Evolutionary conservation across 2,329 filamentous ascomycete species (phyloP).

Genomic region (Colletotrichum gigasporum): DNA sequence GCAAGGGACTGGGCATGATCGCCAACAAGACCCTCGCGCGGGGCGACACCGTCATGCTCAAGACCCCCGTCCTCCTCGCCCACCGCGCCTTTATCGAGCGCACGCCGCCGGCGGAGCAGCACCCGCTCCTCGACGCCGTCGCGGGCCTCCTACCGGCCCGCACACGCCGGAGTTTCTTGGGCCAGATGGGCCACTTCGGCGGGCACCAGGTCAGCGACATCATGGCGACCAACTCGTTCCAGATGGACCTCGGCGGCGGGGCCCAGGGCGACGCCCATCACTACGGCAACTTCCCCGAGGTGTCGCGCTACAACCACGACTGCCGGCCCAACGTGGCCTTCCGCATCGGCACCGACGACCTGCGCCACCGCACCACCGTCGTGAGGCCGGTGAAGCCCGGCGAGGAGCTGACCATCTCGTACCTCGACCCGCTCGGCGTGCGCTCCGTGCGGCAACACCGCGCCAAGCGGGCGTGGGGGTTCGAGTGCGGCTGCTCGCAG

Average conservation of each 20-base stretch:
- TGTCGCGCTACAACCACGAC: slow-evolving; percentile 54
- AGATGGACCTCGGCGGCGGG: slow-evolving; percentile 31
- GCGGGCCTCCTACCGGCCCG: slow-evolving; percentile 2
- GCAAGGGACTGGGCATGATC: slow-evolving; percentile 37
- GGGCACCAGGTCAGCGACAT: slow-evolving; percentile 31
- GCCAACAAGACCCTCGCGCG: slow-evolving; percentile 36
- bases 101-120: slow-evolving; percentile 1
- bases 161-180: slow-evolving; percentile 19
- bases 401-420: slow-evolving; percentile 54
- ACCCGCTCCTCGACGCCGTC: slow-evolving; percentile 18
- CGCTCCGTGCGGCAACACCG: slow-evolving; percentile 38
- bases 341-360: slow-evolving; percentile 45
- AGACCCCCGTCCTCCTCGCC: slow-evolving; percentile 27
- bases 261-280: slow-evolving; percentile 23
- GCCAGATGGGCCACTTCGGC: slow-evolving; percentile 29
- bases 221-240: slow-evolving; percentile 32
- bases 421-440: slow-evolving; percentile 45
- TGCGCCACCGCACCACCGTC: slow-evolving; percentile 50
- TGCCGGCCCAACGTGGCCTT: slow-evolving; percentile 56
- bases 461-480: slow-evolving; percentile 48
- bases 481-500: slow-evolving; percentile 49
- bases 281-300: slow-evolving; percentile 32
- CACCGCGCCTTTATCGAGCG: slow-evolving; percentile 32
- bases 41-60: slow-evolving; percentile 31
- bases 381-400: slow-evolving; percentile 48